Base-by-base conservation (phyloP, 2,329 filamentous ascomycete genomes). In the Trichophyton mentagrophytes region DNA sequence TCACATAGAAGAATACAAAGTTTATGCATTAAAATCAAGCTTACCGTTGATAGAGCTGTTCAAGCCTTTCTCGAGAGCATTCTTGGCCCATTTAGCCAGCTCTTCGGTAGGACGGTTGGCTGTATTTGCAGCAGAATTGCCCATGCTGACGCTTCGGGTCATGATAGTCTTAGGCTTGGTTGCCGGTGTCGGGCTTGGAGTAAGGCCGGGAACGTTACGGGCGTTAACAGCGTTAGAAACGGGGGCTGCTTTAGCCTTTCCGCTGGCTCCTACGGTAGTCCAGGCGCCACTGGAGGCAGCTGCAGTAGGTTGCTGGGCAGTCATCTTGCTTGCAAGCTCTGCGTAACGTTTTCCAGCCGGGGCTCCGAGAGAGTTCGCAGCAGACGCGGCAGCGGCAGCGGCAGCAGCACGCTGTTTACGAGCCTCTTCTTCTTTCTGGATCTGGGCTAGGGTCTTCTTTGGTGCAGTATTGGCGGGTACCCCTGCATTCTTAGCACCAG, bases 401-500 rank as follows among this genome's bases (percentile, higher is more conserved):
- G 78, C 78, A 40, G 78, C 79, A 49, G 84, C 82, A 71, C 87
- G 89, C 68, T 87, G 85, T 80, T 99, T 99, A 65, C 89, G 86
- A 17, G 82, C 81, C 71, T 97, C 93, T 70, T 99, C 93, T 75
- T 99, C 93, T 64, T 91, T 91, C 72, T 97, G 93, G 62, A 99
- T 97, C 66, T 97, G 92, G 25, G 90, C 89, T 51, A 97, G 79
- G 0, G 90, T 96, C 82, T 96, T 96, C 79, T 95, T 93, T 9
- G 76, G 77, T 72, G 68, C 75, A 64, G 70, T 71, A 33, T 74
- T 71, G 44, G 73, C 71, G 9, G 73, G 66, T 30, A 70, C 65
- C 13, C 71, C 62, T 57, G 70, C 72, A 42, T 71, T 66, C 67
- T 79, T 80, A 59, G 67, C 67, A 49, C 74, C 70, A 25, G 70